A percentile compares a stretch with the other conserved stretches of the same genome.
These are phyloP conservation scores for Xylaria sp. DNA, from an alignment of 2,329 filamentous ascomycete species.

Conservation along the genomic window DNA sequence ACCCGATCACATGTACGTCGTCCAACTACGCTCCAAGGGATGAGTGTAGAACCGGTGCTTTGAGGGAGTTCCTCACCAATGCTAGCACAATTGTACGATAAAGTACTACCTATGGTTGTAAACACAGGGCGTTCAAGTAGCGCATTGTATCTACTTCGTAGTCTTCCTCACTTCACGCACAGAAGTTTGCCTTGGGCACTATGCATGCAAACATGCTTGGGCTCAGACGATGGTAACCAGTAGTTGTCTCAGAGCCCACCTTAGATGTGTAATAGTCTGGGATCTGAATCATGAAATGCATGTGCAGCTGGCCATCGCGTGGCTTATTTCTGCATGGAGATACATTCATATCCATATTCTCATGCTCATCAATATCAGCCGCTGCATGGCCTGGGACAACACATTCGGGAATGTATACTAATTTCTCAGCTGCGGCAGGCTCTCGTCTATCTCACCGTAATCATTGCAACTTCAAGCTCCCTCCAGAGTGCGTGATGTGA, in stretches of 20 bases:
- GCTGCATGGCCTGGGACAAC: no score
- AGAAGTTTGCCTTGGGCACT: constrained; percentile 19
- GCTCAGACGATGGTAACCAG: background rate
- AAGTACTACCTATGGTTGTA: background rate
- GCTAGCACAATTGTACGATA: constrained; percentile 1
- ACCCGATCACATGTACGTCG: background rate
- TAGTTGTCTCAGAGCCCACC: background rate
- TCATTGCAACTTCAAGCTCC: background rate
- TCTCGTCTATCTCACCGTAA: background rate
- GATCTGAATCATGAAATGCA: constrained; percentile 1
- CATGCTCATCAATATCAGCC: background rate
- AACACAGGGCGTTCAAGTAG: background rate
- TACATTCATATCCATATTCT: background rate
- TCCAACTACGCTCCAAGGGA: background rate
- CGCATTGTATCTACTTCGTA: constrained; percentile 11
- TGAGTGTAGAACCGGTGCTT: background rate
- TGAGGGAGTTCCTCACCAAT: background rate
- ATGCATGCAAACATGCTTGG: constrained; percentile 2
- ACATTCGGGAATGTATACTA: background rate
- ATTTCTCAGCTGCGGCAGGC: background rate
- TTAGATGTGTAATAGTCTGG: background rate
- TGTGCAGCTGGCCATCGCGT: background rate
- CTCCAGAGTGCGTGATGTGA: background rate
- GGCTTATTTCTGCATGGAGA: background rate
- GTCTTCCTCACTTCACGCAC: background rate